These are phyloP conservation scores for Xylariaceae sp. DNA, from an alignment of 2,329 filamentous ascomycete species.

Conservation along the genomic window DNA sequence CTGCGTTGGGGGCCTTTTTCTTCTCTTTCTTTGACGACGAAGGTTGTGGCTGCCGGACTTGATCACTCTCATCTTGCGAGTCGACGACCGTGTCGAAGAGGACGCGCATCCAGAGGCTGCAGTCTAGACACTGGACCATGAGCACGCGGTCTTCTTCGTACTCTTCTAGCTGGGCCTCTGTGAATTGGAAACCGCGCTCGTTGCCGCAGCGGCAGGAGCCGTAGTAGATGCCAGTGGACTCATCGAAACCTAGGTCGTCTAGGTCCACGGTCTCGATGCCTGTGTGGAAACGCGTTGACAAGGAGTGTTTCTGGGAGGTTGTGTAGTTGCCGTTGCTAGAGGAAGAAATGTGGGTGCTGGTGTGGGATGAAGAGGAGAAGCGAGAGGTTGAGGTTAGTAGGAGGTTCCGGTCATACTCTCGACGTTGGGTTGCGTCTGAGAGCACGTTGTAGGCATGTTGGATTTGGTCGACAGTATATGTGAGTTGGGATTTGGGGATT, in stretches of 20 bases:
- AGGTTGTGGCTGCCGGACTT: not conserved
- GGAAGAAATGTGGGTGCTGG: not conserved
- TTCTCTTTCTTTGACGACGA: not conserved
- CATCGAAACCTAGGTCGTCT: conserved; percentile 58
- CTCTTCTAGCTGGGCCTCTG: conserved; percentile 57
- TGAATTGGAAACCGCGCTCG: conserved; percentile 54
- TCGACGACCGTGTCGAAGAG: conserved; percentile 55
- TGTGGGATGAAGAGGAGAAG: not conserved
- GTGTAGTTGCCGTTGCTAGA: not conserved
- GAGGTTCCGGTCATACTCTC: conserved; percentile 52
- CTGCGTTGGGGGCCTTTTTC: not conserved
- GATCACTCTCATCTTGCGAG: conserved; percentile 16
- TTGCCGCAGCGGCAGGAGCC: conserved; percentile 62
- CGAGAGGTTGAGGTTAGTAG: conserved; percentile 18
- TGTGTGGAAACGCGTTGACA: conserved; percentile 34
- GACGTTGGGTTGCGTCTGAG: conserved; percentile 45
- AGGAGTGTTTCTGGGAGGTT: conserved; percentile 14
- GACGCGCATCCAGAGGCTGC: conserved; percentile 63
- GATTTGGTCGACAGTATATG: conserved; percentile 61
- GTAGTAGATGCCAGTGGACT: conserved; percentile 47
- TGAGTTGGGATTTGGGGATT: conserved; percentile 13
- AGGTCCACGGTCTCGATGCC: conserved; percentile 62
- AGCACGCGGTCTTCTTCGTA: conserved; percentile 56
- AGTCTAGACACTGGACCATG: conserved; percentile 62
- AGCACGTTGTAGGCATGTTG: conserved; percentile 55